Evolutionary conservation across 2,329 filamentous ascomycete genomes (phyloP).

Genomic region (Fusarium graminum): DNA sequence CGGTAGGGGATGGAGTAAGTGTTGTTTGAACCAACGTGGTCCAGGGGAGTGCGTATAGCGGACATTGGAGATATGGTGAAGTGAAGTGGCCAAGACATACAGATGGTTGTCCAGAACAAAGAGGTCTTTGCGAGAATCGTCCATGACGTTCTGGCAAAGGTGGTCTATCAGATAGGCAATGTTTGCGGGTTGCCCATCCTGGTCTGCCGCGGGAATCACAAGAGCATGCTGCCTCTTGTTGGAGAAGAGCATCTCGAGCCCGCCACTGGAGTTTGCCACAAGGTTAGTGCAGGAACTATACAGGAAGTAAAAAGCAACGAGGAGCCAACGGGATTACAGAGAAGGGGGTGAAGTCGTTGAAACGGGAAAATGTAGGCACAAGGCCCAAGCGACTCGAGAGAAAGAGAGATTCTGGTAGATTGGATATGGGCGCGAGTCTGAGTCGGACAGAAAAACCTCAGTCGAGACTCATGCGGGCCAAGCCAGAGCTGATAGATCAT

Average conservation of each 20-base stretch:
- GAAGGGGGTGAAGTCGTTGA: slow-evolving; percentile 14
- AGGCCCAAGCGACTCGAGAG: slow-evolving; percentile 19
- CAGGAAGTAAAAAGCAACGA: slow-evolving; percentile 25
- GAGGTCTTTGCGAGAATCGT: slow-evolving; percentile 84
- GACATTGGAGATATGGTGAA: background rate
- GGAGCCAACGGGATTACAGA: slow-evolving; percentile 19
- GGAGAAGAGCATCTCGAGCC: slow-evolving; percentile 93
- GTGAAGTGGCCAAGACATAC: slow-evolving; percentile 67
- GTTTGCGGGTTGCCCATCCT: slow-evolving; percentile 71
- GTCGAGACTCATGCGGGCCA: slow-evolving; percentile 24
- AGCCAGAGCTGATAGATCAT: slow-evolving; percentile 45
- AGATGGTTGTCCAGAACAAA: slow-evolving; percentile 90
- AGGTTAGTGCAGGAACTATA: slow-evolving; percentile 35
- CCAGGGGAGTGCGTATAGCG: slow-evolving; percentile 43
- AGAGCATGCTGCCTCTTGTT: slow-evolving; percentile 82
- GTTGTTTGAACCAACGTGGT: slow-evolving; percentile 18
- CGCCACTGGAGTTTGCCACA: slow-evolving; percentile 71
- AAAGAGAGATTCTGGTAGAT: slow-evolving; percentile 18
- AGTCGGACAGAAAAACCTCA: slow-evolving; percentile 1
- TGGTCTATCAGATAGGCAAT: slow-evolving; percentile 82
- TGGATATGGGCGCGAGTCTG: slow-evolving; percentile 15
- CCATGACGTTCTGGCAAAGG: slow-evolving; percentile 86
- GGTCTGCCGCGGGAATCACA: slow-evolving; percentile 72
- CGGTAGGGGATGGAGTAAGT: slow-evolving; percentile 8
- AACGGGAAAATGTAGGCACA: slow-evolving; percentile 34